Percentiles rank a stretch among this genome's conserved stretches.
phyloP scores from a whole-genome alignment of 2,329 filamentous ascomycete genomes.

The Aspergillus intermedius region DNA sequence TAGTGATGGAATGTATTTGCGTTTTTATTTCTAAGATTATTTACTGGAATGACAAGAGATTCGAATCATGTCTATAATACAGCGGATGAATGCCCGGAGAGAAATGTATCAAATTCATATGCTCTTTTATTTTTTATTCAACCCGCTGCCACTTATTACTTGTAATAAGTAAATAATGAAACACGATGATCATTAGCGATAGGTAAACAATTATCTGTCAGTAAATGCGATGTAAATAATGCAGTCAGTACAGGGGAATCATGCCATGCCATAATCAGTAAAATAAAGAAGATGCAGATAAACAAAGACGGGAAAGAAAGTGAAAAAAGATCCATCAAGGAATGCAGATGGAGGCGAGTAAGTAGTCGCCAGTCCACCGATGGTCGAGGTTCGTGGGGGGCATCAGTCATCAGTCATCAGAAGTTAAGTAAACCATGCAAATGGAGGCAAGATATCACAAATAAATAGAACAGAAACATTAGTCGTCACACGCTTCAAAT shows the following conservation, averaged over 20 bases:
- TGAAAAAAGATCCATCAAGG: conserved; percentile 16
- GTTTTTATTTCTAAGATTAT: too few species aligned
- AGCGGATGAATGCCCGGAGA: too few species aligned
- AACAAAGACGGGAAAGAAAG: conserved; percentile 7
- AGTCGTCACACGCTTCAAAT: conserved; percentile 22
- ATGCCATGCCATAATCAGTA: conserved; percentile 4
- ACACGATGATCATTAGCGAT: not conserved
- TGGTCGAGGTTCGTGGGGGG: conserved; percentile 1
- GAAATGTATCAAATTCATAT: too few species aligned
- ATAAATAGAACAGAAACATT: conserved; percentile 20
- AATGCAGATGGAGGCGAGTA: conserved; percentile 26
- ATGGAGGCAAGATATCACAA: conserved; percentile 7
- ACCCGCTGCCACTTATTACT: too few species aligned
- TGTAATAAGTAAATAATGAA: not conserved
- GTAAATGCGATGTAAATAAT: not conserved
- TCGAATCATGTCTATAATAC: too few species aligned
- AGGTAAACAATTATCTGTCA: not conserved
- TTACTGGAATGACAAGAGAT: too few species aligned
- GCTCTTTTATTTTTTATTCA: not conserved
- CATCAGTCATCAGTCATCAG: conserved; percentile 21
- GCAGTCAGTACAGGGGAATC: conserved; percentile 7
- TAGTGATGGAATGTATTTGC: too few species aligned
- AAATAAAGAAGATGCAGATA: conserved; percentile 7
- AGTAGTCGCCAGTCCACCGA: conserved; percentile 28
- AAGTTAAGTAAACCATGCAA: conserved; percentile 13